phyloP scores from a whole-genome alignment of 495 filamentous ascomycete species.

The Aspergillus ostianus region DNA sequence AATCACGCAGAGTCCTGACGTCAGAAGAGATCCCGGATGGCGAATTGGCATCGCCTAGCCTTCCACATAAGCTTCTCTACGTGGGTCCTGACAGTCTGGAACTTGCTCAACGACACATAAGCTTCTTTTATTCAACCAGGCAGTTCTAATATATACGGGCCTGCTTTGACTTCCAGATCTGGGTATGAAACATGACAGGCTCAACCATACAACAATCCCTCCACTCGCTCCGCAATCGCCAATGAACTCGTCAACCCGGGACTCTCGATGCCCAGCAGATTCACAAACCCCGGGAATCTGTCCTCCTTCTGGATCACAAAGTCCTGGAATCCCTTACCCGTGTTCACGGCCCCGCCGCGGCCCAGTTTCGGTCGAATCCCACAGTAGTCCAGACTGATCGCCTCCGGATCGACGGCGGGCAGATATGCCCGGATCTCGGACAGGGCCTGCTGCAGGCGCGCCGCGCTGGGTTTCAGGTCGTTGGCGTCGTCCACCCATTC shows the following conservation, averaged over 20 bases:
- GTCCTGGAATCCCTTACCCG: conserved; percentile 70
- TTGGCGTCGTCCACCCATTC: conserved; percentile 77
- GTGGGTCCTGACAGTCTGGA: neutral
- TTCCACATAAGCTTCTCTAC: conserved; percentile 3
- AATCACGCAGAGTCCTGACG: conserved; percentile 10
- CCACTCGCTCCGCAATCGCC: conserved; percentile 84
- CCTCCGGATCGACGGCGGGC: conserved; percentile 62
- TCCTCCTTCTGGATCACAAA: conserved; percentile 82
- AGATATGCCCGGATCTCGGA: conserved; percentile 76
- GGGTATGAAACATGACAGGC: neutral
- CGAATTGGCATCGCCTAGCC: conserved; percentile 7
- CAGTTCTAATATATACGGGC: neutral
- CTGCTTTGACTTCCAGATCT: neutral
- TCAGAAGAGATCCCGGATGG: conserved; percentile 5
- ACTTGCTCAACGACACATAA: neutral
- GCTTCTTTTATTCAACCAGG: neutral
- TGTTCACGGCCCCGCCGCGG: conserved; percentile 54
- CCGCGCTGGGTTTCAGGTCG: conserved; percentile 52
- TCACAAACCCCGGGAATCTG: conserved; percentile 83
- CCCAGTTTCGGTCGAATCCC: conserved; percentile 88
- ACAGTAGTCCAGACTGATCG: conserved; percentile 80
- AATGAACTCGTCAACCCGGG: conserved; percentile 87
- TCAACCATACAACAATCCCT: conserved; percentile 64
- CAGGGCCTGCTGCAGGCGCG: conserved; percentile 64
- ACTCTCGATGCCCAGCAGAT: conserved; percentile 91